Percentiles rank a stretch among this genome's conserved stretches.
These are phyloP conservation scores for Gnomoniopsis sp. DNA, from an alignment of 2,329 filamentous ascomycete genomes.

Conservation along the genomic window DNA sequence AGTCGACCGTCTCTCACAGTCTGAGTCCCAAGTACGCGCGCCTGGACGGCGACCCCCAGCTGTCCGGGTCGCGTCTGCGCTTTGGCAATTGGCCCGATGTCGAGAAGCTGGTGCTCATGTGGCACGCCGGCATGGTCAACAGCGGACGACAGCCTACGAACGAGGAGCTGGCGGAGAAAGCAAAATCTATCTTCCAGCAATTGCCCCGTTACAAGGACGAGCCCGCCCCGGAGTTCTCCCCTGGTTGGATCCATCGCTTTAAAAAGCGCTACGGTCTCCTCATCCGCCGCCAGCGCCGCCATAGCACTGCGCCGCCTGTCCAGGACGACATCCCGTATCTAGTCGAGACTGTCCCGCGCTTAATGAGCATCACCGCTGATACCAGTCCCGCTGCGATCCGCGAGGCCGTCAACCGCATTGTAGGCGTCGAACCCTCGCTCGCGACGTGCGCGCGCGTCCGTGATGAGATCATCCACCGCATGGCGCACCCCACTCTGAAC, in stretches of 20 bases:
- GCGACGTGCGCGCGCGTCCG: constrained; percentile 54
- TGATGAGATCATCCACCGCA: constrained; percentile 51
- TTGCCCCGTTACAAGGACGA: constrained; percentile 60
- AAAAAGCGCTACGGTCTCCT: constrained; percentile 61
- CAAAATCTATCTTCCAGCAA: constrained; percentile 55
- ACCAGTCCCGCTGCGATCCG: constrained; percentile 58
- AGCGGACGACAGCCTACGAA: constrained; percentile 58
- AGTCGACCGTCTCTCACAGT: constrained; percentile 61
- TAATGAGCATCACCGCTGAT: constrained; percentile 56
- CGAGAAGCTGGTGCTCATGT: constrained; percentile 53
- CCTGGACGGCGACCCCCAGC: constrained; percentile 57
- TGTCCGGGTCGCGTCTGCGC: constrained; percentile 59
- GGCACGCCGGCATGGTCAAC: constrained; percentile 50
- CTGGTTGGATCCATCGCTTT: constrained; percentile 63
- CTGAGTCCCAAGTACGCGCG: constrained; percentile 60
- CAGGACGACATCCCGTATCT: constrained; percentile 58
- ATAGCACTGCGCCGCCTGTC: constrained; percentile 44
- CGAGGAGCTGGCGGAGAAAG: constrained; percentile 61
- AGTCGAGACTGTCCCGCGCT: constrained; percentile 55
- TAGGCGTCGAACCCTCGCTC: constrained; percentile 53
- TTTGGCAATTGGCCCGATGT: constrained; percentile 65
- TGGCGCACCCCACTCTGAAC: constrained; percentile 28
- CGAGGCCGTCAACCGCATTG: constrained; percentile 52
- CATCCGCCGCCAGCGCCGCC: constrained; percentile 53
- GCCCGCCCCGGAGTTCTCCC: constrained; percentile 58